A percentile compares a stretch with the other conserved stretches of the same genome.
These are phyloP conservation scores for Yarrowia keelungensis DNA, from an alignment of 805 yeast species.

Conservation along the genomic window DNA sequence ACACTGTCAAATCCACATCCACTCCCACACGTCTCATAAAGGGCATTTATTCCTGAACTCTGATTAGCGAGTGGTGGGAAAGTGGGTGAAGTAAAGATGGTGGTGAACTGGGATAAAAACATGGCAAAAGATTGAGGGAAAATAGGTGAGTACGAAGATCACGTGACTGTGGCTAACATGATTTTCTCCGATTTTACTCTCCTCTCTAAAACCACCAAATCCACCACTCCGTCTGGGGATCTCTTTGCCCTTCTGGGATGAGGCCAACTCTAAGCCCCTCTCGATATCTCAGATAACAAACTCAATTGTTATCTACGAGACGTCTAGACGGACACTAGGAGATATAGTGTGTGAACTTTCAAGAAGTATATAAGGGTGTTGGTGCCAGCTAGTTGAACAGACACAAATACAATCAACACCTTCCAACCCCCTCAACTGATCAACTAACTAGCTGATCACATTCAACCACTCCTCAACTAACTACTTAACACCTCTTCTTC, in stretches of 20 bases:
- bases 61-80: not conserved
- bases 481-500: conserved; percentile 59
- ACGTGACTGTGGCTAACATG: not conserved
- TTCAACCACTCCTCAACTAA: conserved; percentile 45
- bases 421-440: too few relatives aligned
- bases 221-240: too few relatives aligned
- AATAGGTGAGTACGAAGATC: not conserved
- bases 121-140: not conserved
- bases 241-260: conserved; percentile 15
- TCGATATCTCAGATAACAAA: conserved; percentile 7
- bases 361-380: conserved; percentile 7
- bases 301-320: conserved; percentile 1
- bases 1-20: too few relatives aligned
- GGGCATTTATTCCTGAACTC: conserved; percentile 3
- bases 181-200: too few relatives aligned
- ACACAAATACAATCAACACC: too few relatives aligned
- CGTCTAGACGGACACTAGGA: too few relatives aligned
- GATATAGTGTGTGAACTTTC: too few relatives aligned
- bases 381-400: too few relatives aligned
- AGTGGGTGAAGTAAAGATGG: too few relatives aligned
- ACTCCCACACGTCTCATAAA: conserved; percentile 7
- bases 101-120: too few relatives aligned
- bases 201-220: too few relatives aligned
- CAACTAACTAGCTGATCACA: too few relatives aligned
- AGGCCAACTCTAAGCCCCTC: conserved; percentile 29